A percentile compares a stretch with the other conserved stretches of the same genome.
Conservation (phyloP, 2,329 filamentous ascomycete genomes). For the Epichloe baconii region DNA sequence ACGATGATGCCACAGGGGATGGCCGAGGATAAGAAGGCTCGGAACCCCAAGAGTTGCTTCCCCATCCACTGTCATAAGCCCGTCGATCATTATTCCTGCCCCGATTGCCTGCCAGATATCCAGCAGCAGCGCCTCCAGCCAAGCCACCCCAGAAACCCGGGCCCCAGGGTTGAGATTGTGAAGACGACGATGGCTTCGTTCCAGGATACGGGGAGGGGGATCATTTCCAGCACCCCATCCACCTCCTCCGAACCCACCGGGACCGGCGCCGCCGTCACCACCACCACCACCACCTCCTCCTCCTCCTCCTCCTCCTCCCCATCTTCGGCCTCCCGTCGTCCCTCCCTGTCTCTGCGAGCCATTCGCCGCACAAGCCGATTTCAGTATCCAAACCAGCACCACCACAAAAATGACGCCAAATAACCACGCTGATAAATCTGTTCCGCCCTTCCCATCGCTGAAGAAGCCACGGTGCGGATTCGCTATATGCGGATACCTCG, state of each 20-base stretch:
- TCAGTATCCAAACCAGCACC: slow-evolving; percentile 49
- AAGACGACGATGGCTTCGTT: slow-evolving; percentile 19
- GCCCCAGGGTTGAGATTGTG: slow-evolving; percentile 39
- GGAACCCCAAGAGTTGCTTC: slow-evolving; percentile 15
- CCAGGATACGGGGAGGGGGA: slow-evolving; percentile 36
- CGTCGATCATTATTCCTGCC: slow-evolving; percentile 21
- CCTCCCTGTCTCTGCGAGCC: slow-evolving; percentile 7
- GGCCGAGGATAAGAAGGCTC: slow-evolving; percentile 11
- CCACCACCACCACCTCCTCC: slow-evolving; percentile 10
- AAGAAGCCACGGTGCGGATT: slow-evolving; percentile 24
- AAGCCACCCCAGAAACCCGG: slow-evolving; percentile 65
- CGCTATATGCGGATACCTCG: slow-evolving; percentile 48
- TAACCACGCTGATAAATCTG: slow-evolving; percentile 26
- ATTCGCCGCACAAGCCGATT: slow-evolving; percentile 30
- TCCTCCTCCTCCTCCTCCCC: slow-evolving; percentile 21
- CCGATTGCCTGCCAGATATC: slow-evolving; percentile 47
- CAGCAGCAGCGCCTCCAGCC: slow-evolving; percentile 55
- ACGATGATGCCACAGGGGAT: slow-evolving; percentile 18
- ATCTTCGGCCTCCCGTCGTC: slow-evolving; percentile 17
- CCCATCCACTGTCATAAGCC: slow-evolving; percentile 14
- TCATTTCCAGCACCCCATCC: slow-evolving; percentile 30
- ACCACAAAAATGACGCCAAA: slow-evolving; percentile 51
- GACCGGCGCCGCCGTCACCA: slow-evolving; percentile 8
- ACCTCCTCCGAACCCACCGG: slow-evolving; percentile 17
- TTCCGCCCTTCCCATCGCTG: slow-evolving; percentile 16